Evolutionary conservation across 108 stramenopile species (phyloP).

Genomic region (Skeletonema costatum): DNA sequence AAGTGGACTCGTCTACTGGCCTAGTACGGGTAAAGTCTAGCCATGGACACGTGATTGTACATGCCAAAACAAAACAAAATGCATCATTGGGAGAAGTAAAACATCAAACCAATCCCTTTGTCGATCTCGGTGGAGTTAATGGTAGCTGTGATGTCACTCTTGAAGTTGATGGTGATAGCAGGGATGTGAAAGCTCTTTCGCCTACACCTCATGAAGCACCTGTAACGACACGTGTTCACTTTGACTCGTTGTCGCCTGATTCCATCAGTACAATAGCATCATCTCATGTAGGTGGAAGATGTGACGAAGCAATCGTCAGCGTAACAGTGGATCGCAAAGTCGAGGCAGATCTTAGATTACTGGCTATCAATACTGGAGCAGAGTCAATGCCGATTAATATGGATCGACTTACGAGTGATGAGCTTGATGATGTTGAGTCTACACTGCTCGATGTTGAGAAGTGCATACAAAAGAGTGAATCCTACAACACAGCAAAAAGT

Average conservation of each 20-base stretch:
- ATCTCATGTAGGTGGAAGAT: slow-evolving; percentile 30
- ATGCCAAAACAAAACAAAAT: slow-evolving; percentile 23
- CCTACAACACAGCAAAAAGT: slow-evolving; percentile 10
- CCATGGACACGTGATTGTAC: slow-evolving; percentile 51
- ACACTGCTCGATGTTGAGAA: slow-evolving; percentile 57
- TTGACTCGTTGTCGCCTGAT: slow-evolving; percentile 77
- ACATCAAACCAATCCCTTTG: slow-evolving; percentile 21
- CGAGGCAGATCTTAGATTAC: slow-evolving; percentile 73
- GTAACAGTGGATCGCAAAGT: slow-evolving; percentile 87
- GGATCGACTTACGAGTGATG: slow-evolving; percentile 27
- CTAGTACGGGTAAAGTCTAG: slow-evolving; percentile 75
- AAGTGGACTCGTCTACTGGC: slow-evolving; percentile 17
- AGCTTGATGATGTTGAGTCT: slow-evolving; percentile 10
- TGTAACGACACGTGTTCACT: slow-evolving; percentile 63
- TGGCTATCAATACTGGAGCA: slow-evolving; percentile 30
- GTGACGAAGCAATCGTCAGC: slow-evolving; percentile 64
- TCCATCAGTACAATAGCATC: slow-evolving; percentile 68
- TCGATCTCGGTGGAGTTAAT: slow-evolving; percentile 89
- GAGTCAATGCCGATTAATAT: slow-evolving; percentile 23
- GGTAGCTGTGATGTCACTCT: slow-evolving; percentile 78
- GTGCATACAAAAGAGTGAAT: slow-evolving; percentile 2
- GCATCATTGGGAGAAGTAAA: slow-evolving; percentile 1
- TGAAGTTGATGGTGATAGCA: background rate
- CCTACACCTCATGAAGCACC: slow-evolving; percentile 15
- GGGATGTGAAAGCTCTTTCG: background rate